Conservation (phyloP, 1,139 yeast genomes). For the Geotrichum cucujoidarum region DNA sequence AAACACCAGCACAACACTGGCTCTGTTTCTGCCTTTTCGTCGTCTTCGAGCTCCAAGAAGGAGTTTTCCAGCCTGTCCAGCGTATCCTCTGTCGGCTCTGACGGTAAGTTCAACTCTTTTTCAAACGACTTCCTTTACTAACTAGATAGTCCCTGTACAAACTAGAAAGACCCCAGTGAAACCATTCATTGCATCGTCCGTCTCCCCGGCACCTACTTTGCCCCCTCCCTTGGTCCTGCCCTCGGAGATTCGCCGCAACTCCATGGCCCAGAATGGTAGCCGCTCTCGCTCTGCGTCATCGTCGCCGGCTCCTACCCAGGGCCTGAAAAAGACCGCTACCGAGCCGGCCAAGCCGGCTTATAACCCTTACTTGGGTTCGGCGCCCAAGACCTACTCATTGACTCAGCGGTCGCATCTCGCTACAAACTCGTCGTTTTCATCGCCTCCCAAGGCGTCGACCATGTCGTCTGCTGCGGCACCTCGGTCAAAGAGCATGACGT, state of each 20-base stretch:
- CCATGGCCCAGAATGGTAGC: slow-evolving; percentile 22
- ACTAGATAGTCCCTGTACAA: slow-evolving; percentile 4
- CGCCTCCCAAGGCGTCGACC: neutral
- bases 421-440: slow-evolving; percentile 3
- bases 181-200: slow-evolving; percentile 17
- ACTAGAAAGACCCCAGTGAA: neutral
- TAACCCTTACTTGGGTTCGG: neutral
- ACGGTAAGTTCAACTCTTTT: slow-evolving; percentile 11
- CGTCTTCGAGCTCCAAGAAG: slow-evolving; percentile 11
- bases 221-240: slow-evolving; percentile 30
- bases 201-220: slow-evolving; percentile 17
- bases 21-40: slow-evolving; percentile 11
- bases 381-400: slow-evolving; percentile 7
- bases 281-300: slow-evolving; percentile 14
- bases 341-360: neutral
- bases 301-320: slow-evolving; percentile 22
- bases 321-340: slow-evolving; percentile 7
- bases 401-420: too few species aligned
- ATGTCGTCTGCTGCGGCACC: neutral
- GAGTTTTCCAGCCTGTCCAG: slow-evolving; percentile 13
- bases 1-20: slow-evolving; percentile 6
- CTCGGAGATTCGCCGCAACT: slow-evolving; percentile 30
- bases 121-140: slow-evolving; percentile 1
- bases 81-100: slow-evolving; percentile 9
- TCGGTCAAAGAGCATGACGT: slow-evolving; percentile 15